Evolutionary conservation across 768 basidiomycete genomes (phyloP), one percentile per base, ranked within the genome.

Genomic region (Mycena albidolilacea): DNA sequence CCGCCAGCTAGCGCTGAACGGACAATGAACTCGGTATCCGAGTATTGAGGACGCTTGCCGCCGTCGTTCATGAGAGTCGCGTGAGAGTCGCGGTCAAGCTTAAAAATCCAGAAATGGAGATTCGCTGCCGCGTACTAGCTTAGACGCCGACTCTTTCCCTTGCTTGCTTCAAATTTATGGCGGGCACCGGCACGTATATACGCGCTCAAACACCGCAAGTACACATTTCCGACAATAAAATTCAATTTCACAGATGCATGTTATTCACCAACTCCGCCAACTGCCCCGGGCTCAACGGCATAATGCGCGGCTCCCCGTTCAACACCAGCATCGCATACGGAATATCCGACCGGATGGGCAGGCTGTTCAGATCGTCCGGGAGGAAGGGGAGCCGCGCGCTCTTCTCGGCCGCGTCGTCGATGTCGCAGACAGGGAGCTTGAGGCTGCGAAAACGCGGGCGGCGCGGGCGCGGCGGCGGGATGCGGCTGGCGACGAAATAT

Each of bases 1-100:
- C 97, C 97, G 70, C 97, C 97, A 54, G 97, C 97, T 57, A 98
- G 82, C 58, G 96, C 95, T 48, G 95, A 96, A 74, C 93, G 92
- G 76, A 95, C 79, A 68, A 92, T 21, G 60, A 69, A 73, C 62
- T 76, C 71, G 17, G 71, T 63, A 9, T 76, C 19, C 23, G 75
- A 73, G 65, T 39, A 70, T 44, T 54, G 67, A 58, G 48, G 37
- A 6, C 46, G 21, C 57, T 70, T 38, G 55, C 37, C 54, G 37
- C 37, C 54, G 37, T 39, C 37, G 41, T 23, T 57, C 64, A 57
- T 54, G 41, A 38, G 62, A 48, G 62, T 64, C 62, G 62, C 62
- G 62, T 61, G 59, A 61, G 59, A 23, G 59, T 38, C 21, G 59
- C 52, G 52, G 52, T 30, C 23, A 30, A 54, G 52, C 52, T 54